Evolutionary conservation across 306 rosid species (phyloP), one percentile per base, ranked within the genome.

Genomic region (Rosa chinensis): DNA sequence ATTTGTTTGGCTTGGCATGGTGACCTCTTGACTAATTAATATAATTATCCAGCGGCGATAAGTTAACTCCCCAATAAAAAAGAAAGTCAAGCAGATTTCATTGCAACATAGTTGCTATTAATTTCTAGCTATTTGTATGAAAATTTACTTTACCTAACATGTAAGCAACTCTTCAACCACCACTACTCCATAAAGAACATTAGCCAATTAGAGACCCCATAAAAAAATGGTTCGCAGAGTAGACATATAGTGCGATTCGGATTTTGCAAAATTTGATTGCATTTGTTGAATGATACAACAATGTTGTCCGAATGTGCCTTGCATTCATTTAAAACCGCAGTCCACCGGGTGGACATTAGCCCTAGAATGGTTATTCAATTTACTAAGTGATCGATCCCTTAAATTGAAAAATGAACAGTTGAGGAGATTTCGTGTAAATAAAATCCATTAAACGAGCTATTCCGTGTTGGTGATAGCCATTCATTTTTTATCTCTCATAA

Each of bases 71-170:
- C 25, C 12, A 55, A 37, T 10, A 35, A 45, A 53, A 48, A 76
- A 5, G 63, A 42, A 64, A 12, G 74, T 67, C 71, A 55, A 53
- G 75, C 3, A 74, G 11, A 61, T 64, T 10, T 28, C 8, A 16
- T 49, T 47, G 23, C 56, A 69, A 7, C 4, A 2, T 7, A 16
- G 20, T 52, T 73, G 66, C 59, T 63, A 80, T 32, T 32, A 32
- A 32, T 63, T 69, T 59, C 6, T 72, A 64, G 68, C 42, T 63
- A 63, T 74, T 75, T 58, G 74, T 42, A 66, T 47, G 82, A 66
- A 52, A 61, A 78, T 67, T 45, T 67, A 28, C 76, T 74, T 56
- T 81, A 83, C 92, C 92, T 82, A 86, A 80, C 88, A 79, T 66
- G 74, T 25, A 74, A 71, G 71, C 72, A 77, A 85, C 73, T 79